A percentile compares a stretch with the other conserved stretches of the same genome.
phyloP scores from a whole-genome alignment of 164 flowering plant genomes.

The Vitis amurensis region DNA sequence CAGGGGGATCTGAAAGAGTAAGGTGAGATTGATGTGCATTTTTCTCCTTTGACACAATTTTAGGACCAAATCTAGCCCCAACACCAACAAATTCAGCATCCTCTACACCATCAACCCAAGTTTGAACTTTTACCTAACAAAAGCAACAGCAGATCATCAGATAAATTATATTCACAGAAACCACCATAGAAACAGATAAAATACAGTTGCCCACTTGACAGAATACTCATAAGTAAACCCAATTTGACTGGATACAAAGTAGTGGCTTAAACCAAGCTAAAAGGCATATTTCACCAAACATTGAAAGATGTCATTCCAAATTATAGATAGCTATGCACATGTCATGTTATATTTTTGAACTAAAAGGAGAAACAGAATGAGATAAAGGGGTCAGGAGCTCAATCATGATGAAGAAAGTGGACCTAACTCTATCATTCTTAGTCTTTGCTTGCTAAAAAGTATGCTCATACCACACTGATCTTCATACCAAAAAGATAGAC shows the following conservation, averaged over 20 bases:
- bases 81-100: conserved; percentile 63
- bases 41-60: conserved; percentile 72
- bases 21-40: conserved; percentile 52
- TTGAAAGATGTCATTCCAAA: too few species aligned
- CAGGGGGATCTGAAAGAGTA: conserved; percentile 58
- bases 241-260: neutral
- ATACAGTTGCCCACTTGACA: neutral
- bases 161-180: neutral
- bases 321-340: too few species aligned
- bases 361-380: too few species aligned
- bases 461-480: neutral
- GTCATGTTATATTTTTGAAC: too few species aligned
- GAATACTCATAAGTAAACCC: neutral
- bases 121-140: conserved; percentile 66
- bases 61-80: conserved; percentile 69
- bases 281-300: too few species aligned
- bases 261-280: too few species aligned
- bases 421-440: neutral
- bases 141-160: neutral
- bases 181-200: neutral
- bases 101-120: conserved; percentile 65
- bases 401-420: too few species aligned
- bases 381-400: too few species aligned
- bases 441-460: neutral
- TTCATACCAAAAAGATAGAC: neutral